phyloP scores from a whole-genome alignment of 257 asterid species.

The Paulownia fortunei region DNA sequence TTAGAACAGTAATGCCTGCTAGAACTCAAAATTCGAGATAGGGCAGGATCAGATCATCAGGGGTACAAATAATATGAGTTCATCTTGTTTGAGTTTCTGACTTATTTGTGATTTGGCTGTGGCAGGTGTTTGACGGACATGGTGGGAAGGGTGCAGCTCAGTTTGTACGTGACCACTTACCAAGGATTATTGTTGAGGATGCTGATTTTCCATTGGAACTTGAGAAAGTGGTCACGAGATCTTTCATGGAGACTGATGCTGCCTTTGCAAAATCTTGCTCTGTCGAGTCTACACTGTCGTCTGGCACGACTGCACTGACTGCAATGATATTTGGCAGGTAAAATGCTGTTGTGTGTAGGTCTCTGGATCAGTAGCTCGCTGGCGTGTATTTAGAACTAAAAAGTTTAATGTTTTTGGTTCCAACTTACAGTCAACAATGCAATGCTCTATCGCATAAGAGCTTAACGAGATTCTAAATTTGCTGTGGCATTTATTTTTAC shows the following conservation, averaged over 20 bases:
- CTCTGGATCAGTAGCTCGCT: neutral
- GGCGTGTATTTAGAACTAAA: no score
- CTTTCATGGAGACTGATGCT: slow-evolving; percentile 76
- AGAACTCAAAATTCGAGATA: neutral
- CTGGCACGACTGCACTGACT: slow-evolving; percentile 94
- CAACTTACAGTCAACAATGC: neutral
- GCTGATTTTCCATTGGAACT: slow-evolving; percentile 84
- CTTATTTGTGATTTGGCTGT: slow-evolving; percentile 27
- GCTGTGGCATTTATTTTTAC: neutral
- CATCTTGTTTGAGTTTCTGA: slow-evolving; percentile 15
- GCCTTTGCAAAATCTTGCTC: slow-evolving; percentile 79
- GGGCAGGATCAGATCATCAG: slow-evolving; percentile 10
- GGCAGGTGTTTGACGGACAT: slow-evolving; percentile 96
- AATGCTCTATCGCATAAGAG: neutral
- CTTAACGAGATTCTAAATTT: neutral
- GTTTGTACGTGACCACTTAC: slow-evolving; percentile 86
- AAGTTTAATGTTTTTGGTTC: neutral
- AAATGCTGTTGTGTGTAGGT: slow-evolving; percentile 6
- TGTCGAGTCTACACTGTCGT: slow-evolving; percentile 66
- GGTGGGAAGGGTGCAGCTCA: slow-evolving; percentile 92
- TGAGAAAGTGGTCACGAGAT: slow-evolving; percentile 80
- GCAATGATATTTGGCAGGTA: slow-evolving; percentile 94
- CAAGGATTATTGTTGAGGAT: slow-evolving; percentile 81
- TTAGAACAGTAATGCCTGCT: neutral
- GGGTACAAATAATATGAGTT: neutral